These are phyloP conservation scores for Forsythia viridissima DNA, from an alignment of 257 asterid species.

Conservation along the genomic window DNA sequence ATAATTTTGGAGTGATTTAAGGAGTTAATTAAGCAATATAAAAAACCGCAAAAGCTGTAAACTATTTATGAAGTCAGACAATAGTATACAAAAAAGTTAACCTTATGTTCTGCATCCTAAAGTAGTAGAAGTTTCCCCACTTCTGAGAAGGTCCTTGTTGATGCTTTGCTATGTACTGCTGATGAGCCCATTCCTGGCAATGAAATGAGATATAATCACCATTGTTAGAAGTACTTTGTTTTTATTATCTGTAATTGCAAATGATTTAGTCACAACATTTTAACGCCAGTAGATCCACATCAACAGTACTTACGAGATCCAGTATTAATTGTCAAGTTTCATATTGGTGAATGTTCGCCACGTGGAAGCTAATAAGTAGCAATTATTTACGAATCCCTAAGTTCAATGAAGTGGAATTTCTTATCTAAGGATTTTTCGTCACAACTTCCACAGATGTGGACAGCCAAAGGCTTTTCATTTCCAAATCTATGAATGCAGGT, in stretches of 20 bases:
- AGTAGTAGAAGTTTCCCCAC: slow-evolving; percentile 96
- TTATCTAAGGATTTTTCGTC: background rate
- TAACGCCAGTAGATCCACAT: background rate
- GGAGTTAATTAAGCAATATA: background rate
- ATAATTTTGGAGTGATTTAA: background rate
- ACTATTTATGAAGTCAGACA: background rate
- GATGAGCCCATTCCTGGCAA: slow-evolving; percentile 89
- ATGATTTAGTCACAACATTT: background rate
- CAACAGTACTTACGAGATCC: background rate
- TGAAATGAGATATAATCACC: slow-evolving; percentile 16
- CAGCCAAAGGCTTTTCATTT: background rate
- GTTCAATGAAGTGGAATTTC: background rate
- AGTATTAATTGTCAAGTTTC: slow-evolving; percentile 12
- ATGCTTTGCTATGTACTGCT: slow-evolving; percentile 88
- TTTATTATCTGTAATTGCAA: background rate
- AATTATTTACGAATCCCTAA: background rate
- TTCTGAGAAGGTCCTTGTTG: slow-evolving; percentile 98
- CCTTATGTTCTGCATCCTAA: slow-evolving; percentile 97
- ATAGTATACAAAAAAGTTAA: slow-evolving; percentile 27
- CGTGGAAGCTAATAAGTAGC: background rate
- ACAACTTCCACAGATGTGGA: background rate
- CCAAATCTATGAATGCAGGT: too few species aligned
- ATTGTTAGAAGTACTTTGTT: background rate
- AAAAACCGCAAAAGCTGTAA: background rate
- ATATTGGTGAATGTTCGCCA: background rate